Percentiles rank a stretch among this genome's conserved stretches.
Evolutionary conservation across 164 flowering plant species (phyloP).

Genomic region (Warburgia ugandensis): DNA sequence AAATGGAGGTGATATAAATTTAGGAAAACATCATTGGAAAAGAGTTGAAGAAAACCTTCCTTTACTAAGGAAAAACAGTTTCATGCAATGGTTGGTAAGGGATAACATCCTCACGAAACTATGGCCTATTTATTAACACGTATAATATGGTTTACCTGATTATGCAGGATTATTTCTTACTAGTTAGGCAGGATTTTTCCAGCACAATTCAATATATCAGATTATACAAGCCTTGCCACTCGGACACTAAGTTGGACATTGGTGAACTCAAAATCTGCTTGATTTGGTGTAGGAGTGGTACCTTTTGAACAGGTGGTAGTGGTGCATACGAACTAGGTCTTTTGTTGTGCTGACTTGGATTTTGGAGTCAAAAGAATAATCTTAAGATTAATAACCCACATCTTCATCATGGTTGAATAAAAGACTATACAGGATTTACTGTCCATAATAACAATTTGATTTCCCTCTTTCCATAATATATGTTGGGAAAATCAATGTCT

Average conservation of each 20-base stretch:
- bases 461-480: no score
- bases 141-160: background rate
- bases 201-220: background rate
- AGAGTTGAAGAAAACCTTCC: constrained; percentile 9
- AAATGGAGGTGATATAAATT: constrained; percentile 9
- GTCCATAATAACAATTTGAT: no score
- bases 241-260: background rate
- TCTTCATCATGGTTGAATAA: no score
- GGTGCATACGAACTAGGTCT: constrained; percentile 6
- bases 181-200: background rate
- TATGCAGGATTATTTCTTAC: background rate
- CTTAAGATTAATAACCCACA: background rate
- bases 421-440: no score
- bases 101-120: background rate
- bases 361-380: constrained; percentile 1
- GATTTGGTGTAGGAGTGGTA: background rate
- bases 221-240: background rate
- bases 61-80: constrained; percentile 1
- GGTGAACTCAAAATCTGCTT: background rate
- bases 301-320: background rate
- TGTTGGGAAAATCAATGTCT: no score
- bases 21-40: constrained; percentile 13
- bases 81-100: constrained; percentile 2
- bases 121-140: background rate
- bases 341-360: constrained; percentile 6